Conservation (phyloP, 148 eudicot genomes). For the Pouteria glomerata region DNA sequence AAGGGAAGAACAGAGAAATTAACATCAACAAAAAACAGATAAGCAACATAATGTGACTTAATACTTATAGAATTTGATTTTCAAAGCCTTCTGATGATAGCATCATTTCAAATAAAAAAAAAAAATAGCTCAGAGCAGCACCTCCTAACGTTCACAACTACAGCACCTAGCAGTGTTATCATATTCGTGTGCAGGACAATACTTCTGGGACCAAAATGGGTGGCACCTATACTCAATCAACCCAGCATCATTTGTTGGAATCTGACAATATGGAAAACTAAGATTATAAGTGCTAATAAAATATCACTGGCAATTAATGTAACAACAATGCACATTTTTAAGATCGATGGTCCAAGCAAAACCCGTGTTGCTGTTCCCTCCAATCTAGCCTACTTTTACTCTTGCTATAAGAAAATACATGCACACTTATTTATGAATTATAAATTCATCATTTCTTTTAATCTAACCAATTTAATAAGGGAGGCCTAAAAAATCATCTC, state of each 20-base stretch:
- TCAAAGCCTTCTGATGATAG: background rate
- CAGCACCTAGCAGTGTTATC: conserved; percentile 91
- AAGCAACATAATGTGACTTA: background rate
- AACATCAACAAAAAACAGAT: conserved; percentile 4
- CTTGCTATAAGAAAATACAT: too few relatives aligned
- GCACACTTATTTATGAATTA: background rate
- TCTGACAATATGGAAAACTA: conserved; percentile 35
- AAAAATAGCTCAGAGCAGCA: conserved; percentile 12
- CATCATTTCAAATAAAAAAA: background rate
- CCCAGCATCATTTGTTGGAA: conserved; percentile 85
- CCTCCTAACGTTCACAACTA: conserved; percentile 99
- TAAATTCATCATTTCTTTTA: background rate
- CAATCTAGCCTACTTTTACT: background rate
- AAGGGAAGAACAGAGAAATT: background rate
- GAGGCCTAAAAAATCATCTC: background rate
- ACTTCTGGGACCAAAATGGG: conserved; percentile 96
- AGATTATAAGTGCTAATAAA: background rate
- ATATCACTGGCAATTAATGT: background rate
- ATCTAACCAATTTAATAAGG: background rate
- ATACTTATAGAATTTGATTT: background rate
- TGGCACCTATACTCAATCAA: conserved; percentile 96
- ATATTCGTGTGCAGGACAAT: conserved; percentile 91
- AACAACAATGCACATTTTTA: background rate
- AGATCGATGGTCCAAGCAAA: background rate
- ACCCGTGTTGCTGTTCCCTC: background rate